These are phyloP conservation scores for Colletotrichum zoysiae DNA, from an alignment of 2,329 filamentous ascomycete genomes.

Conservation along the genomic window DNA sequence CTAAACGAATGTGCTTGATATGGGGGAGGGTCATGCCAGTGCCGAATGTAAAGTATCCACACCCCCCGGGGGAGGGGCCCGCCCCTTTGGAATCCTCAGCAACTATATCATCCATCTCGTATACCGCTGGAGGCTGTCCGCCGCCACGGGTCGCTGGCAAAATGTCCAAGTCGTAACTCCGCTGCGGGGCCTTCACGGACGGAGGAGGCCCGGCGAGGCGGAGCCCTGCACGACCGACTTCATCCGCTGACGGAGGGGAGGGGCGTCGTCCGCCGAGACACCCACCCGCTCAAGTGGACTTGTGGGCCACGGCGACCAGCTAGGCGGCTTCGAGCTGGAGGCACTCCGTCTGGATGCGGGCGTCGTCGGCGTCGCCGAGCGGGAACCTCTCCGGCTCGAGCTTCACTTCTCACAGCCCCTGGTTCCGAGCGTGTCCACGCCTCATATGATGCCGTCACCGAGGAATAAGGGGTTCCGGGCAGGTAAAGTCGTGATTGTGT, in stretches of 20 bases:
- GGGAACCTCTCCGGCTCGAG: not conserved
- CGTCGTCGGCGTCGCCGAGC: not conserved
- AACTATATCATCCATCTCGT: not conserved
- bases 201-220: not conserved
- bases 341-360: not conserved
- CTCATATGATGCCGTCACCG: not conserved
- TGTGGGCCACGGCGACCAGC: not conserved
- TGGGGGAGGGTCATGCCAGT: not conserved
- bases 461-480: not conserved
- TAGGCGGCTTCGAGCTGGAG: not conserved
- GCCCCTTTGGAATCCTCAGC: not conserved
- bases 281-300: not conserved
- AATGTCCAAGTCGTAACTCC: not conserved
- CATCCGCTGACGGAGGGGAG: not conserved
- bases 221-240: not conserved
- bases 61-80: not conserved
- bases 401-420: not conserved
- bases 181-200: not conserved
- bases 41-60: not conserved
- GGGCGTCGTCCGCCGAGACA: not conserved
- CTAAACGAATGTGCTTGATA: not conserved
- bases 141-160: too few relatives aligned
- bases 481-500: not conserved
- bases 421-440: not conserved
- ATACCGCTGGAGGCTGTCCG: not conserved